Percentiles rank a stretch among this genome's conserved stretches.
These are phyloP conservation scores for Plantago rigida DNA, from an alignment of 305 asterid species.

Conservation along the genomic window DNA sequence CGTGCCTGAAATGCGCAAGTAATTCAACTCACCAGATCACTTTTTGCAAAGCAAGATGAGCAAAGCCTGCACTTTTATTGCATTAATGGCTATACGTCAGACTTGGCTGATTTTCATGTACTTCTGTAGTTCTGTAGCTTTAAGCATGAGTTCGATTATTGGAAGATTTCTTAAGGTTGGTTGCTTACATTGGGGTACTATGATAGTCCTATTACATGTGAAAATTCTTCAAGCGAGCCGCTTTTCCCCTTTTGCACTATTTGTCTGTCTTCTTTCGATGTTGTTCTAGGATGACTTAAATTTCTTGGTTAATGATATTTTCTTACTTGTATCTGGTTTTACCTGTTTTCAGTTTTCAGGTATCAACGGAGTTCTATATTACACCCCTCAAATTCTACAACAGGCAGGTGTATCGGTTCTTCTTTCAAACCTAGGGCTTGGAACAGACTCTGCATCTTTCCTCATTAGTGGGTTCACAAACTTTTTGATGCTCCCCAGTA, in stretches of 20 bases:
- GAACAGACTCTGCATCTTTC: constrained; percentile 46
- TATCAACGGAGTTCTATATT: constrained; percentile 55
- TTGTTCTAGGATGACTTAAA: not conserved
- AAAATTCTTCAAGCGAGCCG: not conserved
- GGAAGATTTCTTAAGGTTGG: not conserved
- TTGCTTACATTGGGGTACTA: not conserved
- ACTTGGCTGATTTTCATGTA: not conserved
- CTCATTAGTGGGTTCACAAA: constrained; percentile 49
- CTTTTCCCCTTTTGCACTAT: not conserved
- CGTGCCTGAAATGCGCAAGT: not conserved
- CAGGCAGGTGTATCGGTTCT: constrained; percentile 57
- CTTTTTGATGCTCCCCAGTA: constrained; percentile 52
- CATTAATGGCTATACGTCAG: not conserved
- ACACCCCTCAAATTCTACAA: constrained; percentile 63
- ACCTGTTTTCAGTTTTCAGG: constrained; percentile 42
- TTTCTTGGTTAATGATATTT: not conserved
- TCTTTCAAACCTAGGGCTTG: constrained; percentile 41
- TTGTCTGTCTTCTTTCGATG: not conserved
- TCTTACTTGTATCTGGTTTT: not conserved
- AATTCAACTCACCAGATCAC: not conserved
- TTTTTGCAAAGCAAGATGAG: not conserved
- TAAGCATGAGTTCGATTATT: no score
- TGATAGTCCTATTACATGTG: no score
- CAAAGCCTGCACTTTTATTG: constrained; percentile 9
- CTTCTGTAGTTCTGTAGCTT: not conserved